Conservation (phyloP, 176 grass and related monocot species). For the Oryza nivara region DNA sequence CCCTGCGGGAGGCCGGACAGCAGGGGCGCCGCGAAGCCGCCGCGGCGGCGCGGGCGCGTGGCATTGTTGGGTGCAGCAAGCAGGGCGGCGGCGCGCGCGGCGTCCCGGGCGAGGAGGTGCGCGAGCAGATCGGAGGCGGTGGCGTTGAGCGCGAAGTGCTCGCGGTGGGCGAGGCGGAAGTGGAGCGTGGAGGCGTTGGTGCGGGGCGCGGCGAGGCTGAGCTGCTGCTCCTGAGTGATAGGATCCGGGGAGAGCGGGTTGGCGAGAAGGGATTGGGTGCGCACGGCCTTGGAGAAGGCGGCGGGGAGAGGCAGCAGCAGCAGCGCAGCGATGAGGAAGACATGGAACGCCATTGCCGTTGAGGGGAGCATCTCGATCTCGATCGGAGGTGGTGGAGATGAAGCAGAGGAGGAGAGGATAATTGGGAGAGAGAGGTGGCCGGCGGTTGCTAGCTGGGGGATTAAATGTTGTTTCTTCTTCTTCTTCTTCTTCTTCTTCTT, state of each 20-base stretch:
- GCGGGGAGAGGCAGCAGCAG: not conserved
- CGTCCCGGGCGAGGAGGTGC: not conserved
- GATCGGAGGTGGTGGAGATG: too few relatives aligned
- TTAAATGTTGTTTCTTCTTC: not conserved
- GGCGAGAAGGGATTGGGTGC: not conserved
- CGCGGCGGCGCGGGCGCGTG: not conserved
- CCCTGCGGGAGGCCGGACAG: conserved; percentile 55
- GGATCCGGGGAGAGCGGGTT: not conserved
- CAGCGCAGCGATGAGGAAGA: not conserved
- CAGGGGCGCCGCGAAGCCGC: conserved; percentile 43
- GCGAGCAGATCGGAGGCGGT: conserved; percentile 15
- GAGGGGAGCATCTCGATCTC: too few relatives aligned
- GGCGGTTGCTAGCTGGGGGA: too few relatives aligned
- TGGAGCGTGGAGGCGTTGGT: conserved; percentile 1
- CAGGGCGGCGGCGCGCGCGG: not conserved
- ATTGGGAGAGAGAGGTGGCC: not conserved
- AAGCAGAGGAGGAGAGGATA: not conserved
- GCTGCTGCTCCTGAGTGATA: not conserved
- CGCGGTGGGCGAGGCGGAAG: conserved; percentile 27
- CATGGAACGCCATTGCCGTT: not conserved
- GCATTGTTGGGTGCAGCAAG: not conserved
- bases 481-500: too few relatives aligned
- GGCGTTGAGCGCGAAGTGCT: conserved; percentile 3
- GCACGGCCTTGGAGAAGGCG: not conserved
- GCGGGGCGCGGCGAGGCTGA: not conserved